Base-by-base conservation (phyloP, 495 filamentous ascomycete species). In the Annulohypoxylon moriforme region DNA sequence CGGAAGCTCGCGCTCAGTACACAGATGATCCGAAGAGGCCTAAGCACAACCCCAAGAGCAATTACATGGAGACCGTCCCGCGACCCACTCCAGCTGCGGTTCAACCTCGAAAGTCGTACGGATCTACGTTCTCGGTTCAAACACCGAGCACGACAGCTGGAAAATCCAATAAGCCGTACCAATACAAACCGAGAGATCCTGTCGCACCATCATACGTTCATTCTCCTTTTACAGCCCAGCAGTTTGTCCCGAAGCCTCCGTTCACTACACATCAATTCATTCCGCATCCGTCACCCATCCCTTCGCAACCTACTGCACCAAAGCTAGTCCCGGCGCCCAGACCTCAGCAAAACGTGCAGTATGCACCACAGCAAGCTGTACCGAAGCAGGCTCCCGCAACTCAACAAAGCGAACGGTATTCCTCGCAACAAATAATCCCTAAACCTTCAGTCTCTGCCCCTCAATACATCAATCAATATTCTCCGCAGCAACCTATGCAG, bases 1-100 rank as follows among this genome's bases (percentile, higher is more conserved):
- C 96, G 18, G 96, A 99, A 76, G 91, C 94, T 74, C 94, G 90
- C 80, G 91, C 93, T 47, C 92, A 97, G 76, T 99, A 94, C 83
- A 97, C 96, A 29, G 91, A 96, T 70, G 90, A 96, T 82, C 89
- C 86, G 67, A 81, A 81, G 40, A 89, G 86, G 18, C 80, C 76
- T 1, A 70, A 60, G 46, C 83, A 90, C 69, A 90, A 88, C 60
- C 68, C 80, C 31, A 87, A 87, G 78, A 86, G 85, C 64, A 88
- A 87, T 70, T 92, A 89, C 78, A 70, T 91, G 77, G 88, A 90
- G 50, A 86, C 86, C 1, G 80, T 91, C 60, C 86, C 83, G 13
- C 87, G 87, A 73, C 85, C 87, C 7, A 46, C 80, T 36, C 72
- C 79, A 22, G 68, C 55, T 46, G 76, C 22, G 58, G 73, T 42